phyloP scores from a whole-genome alignment of 2,329 filamentous ascomycete genomes.

The Eutypa lata region DNA sequence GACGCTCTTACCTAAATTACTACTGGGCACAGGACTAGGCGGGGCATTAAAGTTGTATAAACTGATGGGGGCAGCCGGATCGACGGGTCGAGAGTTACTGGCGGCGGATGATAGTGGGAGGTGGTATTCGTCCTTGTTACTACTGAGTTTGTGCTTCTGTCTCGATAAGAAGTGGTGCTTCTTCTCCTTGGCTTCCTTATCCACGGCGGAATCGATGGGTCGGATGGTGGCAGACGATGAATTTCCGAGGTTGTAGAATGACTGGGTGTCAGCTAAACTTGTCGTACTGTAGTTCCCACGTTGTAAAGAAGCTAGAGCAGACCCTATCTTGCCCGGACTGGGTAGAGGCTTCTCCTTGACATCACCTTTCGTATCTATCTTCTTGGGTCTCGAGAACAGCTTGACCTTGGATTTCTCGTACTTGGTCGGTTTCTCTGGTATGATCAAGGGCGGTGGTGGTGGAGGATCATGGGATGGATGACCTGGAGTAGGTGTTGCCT shows the following conservation, averaged over 20 bases:
- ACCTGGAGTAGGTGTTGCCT: slow-evolving; percentile 32
- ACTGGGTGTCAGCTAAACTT: slow-evolving; percentile 64
- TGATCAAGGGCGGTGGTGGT: slow-evolving; percentile 35
- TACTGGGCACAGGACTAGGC: slow-evolving; percentile 64
- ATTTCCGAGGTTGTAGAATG: slow-evolving; percentile 72
- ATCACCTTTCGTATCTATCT: slow-evolving; percentile 69
- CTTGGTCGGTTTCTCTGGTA: slow-evolving; percentile 56
- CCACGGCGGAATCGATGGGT: slow-evolving; percentile 50
- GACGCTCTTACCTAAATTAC: slow-evolving; percentile 75
- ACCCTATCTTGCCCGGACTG: slow-evolving; percentile 69
- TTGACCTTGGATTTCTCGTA: slow-evolving; percentile 77
- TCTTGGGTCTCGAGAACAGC: slow-evolving; percentile 74
- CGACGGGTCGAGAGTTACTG: slow-evolving; percentile 73
- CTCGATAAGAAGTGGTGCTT: slow-evolving; percentile 77
- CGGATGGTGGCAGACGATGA: slow-evolving; percentile 74
- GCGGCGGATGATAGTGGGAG: slow-evolving; percentile 72
- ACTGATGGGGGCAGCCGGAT: slow-evolving; percentile 71
- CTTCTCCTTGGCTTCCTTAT: slow-evolving; percentile 52
- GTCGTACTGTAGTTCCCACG: slow-evolving; percentile 68
- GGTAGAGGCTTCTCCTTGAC: slow-evolving; percentile 64
- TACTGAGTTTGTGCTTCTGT: slow-evolving; percentile 75
- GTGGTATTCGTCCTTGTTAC: slow-evolving; percentile 68
- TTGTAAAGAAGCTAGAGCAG: slow-evolving; percentile 63
- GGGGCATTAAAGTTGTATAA: slow-evolving; percentile 77
- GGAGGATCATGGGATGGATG: slow-evolving; percentile 22